phyloP scores from a whole-genome alignment of 2,329 filamentous ascomycete genomes.

The Diaporthe caulivora region DNA sequence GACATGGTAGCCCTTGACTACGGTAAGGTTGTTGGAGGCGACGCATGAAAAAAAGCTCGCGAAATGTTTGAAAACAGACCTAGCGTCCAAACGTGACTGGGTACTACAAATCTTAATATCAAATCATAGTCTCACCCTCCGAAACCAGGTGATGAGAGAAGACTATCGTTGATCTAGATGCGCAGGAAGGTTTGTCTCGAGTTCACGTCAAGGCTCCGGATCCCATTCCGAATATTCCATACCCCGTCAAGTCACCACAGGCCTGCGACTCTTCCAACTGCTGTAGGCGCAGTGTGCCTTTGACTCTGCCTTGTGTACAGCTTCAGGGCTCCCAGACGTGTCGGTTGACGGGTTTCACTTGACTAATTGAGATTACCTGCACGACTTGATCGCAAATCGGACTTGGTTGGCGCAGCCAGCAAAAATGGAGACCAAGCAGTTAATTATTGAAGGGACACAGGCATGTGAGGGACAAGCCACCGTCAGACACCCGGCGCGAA shows the following conservation, averaged over 20 bases:
- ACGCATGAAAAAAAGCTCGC: constrained; percentile 2
- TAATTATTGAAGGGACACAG: not conserved
- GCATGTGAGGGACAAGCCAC: not conserved
- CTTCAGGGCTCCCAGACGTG: too few species aligned
- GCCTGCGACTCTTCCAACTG: not conserved
- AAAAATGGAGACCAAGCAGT: not conserved
- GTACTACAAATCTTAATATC: not conserved
- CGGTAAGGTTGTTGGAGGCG: not conserved
- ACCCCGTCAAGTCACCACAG: not conserved
- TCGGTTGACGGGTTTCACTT: not conserved
- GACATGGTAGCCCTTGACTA: constrained; percentile 7
- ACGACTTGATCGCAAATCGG: not conserved
- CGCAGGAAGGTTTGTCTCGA: not conserved
- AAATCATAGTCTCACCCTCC: not conserved
- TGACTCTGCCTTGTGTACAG: not conserved
- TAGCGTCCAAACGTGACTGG: not conserved
- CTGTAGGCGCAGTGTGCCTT: not conserved
- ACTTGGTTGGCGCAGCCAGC: not conserved
- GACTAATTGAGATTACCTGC: not conserved
- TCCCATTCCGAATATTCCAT: not conserved
- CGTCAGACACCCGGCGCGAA: not conserved
- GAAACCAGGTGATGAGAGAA: not conserved
- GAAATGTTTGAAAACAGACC: constrained; percentile 13
- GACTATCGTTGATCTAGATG: not conserved
- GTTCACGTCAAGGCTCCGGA: not conserved